Evolutionary conservation across 768 basidiomycete species (phyloP).

Genomic region (Rhizopogon sp.): DNA sequence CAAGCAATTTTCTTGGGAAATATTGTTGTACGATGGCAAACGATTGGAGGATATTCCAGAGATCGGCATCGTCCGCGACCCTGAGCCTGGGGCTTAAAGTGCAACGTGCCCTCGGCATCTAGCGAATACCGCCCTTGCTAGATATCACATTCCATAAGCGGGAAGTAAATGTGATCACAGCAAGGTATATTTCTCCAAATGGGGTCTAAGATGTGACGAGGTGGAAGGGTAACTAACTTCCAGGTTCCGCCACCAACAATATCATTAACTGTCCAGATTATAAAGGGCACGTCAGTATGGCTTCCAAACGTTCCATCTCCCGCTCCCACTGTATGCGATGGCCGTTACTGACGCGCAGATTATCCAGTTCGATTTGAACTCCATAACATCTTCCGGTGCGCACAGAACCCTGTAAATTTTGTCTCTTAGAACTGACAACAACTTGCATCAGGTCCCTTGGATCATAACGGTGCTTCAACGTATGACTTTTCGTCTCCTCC

Average conservation of each 20-base stretch:
- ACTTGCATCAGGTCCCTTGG: not conserved
- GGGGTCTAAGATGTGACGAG: conserved; percentile 19
- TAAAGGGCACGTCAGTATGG: conserved; percentile 16
- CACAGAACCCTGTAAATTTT: not conserved
- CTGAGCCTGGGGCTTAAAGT: conserved; percentile 1
- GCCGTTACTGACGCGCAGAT: conserved; percentile 1
- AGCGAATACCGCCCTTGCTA: conserved; percentile 9
- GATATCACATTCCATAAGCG: conserved; percentile 10
- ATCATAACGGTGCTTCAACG: not conserved
- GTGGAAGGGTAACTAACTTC: conserved; percentile 12
- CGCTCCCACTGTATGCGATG: conserved; percentile 9
- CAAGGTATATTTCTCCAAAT: conserved; percentile 14
- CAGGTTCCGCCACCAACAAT: conserved; percentile 8
- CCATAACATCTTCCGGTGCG: conserved; percentile 4
- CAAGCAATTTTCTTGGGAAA: not conserved
- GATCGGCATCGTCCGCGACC: not conserved
- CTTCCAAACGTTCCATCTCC: not conserved
- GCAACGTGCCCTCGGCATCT: conserved; percentile 20
- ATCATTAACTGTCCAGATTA: conserved; percentile 10
- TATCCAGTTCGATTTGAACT: conserved; percentile 2
- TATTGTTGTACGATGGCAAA: not conserved
- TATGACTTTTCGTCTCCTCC: conserved; percentile 11
- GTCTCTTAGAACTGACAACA: not conserved
- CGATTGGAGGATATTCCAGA: too few species aligned
- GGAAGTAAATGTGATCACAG: conserved; percentile 23